Evolutionary conservation across 176 grass and related monocot genomes (phyloP).

Genomic region (Miscanthus lutarioriparius): DNA sequence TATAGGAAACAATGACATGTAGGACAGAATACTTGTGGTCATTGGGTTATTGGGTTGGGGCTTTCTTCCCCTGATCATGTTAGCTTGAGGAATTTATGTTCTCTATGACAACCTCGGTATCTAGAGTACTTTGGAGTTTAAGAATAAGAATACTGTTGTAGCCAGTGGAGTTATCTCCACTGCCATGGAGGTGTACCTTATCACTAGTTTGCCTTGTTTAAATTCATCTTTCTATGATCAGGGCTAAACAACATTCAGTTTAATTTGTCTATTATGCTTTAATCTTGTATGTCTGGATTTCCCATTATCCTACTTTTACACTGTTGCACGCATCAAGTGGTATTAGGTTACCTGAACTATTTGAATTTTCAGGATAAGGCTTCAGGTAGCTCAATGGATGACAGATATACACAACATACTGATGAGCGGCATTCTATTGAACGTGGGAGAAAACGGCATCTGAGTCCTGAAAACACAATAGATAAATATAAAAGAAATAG

Average conservation of each 20-base stretch:
- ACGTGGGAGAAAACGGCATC: constrained; percentile 51
- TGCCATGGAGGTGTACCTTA: constrained; percentile 27
- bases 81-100: not conserved
- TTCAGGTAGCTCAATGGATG: constrained; percentile 55
- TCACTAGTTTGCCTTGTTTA: not conserved
- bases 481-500: constrained; percentile 64
- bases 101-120: not conserved
- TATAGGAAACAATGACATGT: not conserved
- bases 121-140: not conserved
- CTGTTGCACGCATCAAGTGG: constrained; percentile 24
- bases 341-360: constrained; percentile 56
- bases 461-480: constrained; percentile 62
- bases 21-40: not conserved
- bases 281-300: not conserved
- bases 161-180: not conserved
- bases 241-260: not conserved
- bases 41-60: constrained; percentile 22
- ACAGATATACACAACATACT: constrained; percentile 49
- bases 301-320: constrained; percentile 20
- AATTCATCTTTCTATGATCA: not conserved
- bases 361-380: constrained; percentile 81
- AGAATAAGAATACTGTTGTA: constrained; percentile 17
- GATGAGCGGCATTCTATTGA: constrained; percentile 52
- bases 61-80: not conserved
- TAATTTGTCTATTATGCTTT: constrained; percentile 1